Evolutionary conservation across 768 basidiomycete genomes (phyloP).

Genomic region (Lepiota brunneoincarnata): DNA sequence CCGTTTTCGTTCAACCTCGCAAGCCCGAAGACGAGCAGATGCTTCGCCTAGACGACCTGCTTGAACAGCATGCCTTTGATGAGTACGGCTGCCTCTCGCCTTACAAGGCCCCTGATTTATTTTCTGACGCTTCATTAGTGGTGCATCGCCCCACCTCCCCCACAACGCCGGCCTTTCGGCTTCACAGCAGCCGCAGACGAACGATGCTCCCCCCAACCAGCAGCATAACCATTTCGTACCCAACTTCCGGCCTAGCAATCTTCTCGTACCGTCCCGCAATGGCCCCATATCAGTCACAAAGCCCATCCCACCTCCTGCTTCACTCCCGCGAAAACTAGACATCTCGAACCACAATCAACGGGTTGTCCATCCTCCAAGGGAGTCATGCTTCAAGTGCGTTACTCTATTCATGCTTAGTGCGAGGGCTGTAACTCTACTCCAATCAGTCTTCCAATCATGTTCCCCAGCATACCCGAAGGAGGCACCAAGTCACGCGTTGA

Average conservation of each 20-base stretch:
- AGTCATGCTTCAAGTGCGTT: constrained; percentile 73
- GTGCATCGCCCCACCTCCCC: constrained; percentile 31
- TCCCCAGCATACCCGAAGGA: constrained; percentile 77
- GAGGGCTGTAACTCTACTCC: constrained; percentile 14
- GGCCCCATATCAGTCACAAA: constrained; percentile 50
- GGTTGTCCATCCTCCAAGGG: constrained; percentile 70
- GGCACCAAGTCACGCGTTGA: constrained; percentile 95
- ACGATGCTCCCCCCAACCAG: constrained; percentile 20
- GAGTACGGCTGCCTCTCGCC: constrained; percentile 48
- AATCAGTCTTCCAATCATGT: constrained; percentile 71
- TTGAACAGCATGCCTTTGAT: constrained; percentile 73
- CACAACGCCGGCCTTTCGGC: constrained; percentile 16
- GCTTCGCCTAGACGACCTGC: constrained; percentile 69
- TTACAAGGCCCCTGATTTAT: constrained; percentile 12
- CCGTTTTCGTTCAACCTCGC: constrained; percentile 33
- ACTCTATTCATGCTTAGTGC: constrained; percentile 2
- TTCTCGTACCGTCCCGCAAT: constrained; percentile 32
- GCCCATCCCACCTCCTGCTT: constrained; percentile 65
- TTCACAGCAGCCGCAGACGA: constrained; percentile 20
- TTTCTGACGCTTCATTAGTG: constrained; percentile 23
- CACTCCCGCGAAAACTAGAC: constrained; percentile 55
- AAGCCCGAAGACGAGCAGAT: constrained; percentile 55
- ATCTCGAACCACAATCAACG: constrained; percentile 46
- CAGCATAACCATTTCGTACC: constrained; percentile 21
- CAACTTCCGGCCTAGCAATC: constrained; percentile 27